Percentiles rank a stretch among this genome's conserved stretches.
Conservation (phyloP, 176 grass and related monocot genomes). For the Oryza australiensis region DNA sequence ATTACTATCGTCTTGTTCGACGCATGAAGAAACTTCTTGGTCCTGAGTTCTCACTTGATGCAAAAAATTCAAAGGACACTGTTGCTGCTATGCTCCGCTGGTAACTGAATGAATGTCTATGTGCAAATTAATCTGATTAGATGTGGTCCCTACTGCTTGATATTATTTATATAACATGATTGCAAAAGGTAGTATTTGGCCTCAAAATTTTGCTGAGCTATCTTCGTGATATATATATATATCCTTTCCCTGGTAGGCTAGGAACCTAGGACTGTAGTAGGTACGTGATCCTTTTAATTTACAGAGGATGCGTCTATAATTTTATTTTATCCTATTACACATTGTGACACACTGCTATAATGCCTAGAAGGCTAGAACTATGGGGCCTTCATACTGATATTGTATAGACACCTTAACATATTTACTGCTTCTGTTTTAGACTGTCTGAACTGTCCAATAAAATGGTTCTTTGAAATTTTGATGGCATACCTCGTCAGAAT, state of each 20-base stretch:
- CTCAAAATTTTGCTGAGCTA: constrained; percentile 7
- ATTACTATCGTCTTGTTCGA: constrained; percentile 97
- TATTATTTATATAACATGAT: constrained; percentile 4
- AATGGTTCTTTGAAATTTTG: neutral
- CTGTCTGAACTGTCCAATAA: neutral
- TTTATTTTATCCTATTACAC: neutral
- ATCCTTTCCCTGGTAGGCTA: neutral
- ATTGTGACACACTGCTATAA: constrained; percentile 11
- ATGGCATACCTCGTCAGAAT: neutral
- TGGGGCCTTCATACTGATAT: neutral
- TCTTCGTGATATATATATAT: neutral
- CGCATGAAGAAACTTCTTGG: constrained; percentile 97
- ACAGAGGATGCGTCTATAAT: neutral
- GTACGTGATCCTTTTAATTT: constrained; percentile 5
- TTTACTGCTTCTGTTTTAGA: neutral
- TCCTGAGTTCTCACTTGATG: constrained; percentile 90
- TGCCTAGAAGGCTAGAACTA: constrained; percentile 6
- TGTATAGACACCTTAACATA: constrained; percentile 21
- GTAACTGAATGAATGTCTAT: constrained; percentile 56
- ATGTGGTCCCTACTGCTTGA: neutral
- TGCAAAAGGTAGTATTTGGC: constrained; percentile 13
- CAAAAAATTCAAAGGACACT: constrained; percentile 96
- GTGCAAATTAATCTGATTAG: constrained; percentile 19
- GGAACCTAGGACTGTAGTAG: neutral
- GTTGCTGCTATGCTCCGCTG: constrained; percentile 99